Evolutionary conservation across 2,329 filamentous ascomycete species (phyloP).

Genomic region (Penicillium glabrum): DNA sequence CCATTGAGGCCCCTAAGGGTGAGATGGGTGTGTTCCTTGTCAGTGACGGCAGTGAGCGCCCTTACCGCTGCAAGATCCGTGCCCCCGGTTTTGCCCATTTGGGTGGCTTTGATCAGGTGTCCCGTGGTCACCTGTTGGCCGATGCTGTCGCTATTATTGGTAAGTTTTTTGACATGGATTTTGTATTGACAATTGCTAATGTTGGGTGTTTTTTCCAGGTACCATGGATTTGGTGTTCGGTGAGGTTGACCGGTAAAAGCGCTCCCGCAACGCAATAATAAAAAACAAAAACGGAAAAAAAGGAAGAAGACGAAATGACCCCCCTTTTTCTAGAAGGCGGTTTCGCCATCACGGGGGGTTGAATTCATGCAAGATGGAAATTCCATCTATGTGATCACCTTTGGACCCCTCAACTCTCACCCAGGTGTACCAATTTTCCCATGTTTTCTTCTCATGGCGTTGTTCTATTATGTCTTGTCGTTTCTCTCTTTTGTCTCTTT

Average conservation of each 20-base stretch:
- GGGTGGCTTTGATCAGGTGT: constrained; percentile 89
- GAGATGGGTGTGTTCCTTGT: constrained; percentile 99
- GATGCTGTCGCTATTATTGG: constrained; percentile 95
- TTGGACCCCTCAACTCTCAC: constrained; percentile 18
- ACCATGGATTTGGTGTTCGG: constrained; percentile 90
- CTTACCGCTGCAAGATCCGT: constrained; percentile 96
- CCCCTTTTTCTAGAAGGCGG: constrained; percentile 19
- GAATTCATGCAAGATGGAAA: constrained; percentile 14
- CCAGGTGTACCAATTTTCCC: constrained; percentile 25
- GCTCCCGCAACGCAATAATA: constrained; percentile 19
- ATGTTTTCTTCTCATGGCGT: constrained; percentile 36
- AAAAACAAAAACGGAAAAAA: constrained; percentile 16
- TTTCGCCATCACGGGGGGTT: constrained; percentile 13
- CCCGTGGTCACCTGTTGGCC: constrained; percentile 87
- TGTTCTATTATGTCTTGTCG: constrained; percentile 29
- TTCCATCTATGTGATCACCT: constrained; percentile 15
- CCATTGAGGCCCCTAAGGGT: constrained; percentile 98
- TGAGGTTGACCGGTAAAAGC: constrained; percentile 56
- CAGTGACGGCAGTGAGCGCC: constrained; percentile 92
- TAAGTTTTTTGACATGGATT: constrained; percentile 29
- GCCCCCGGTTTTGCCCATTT: constrained; percentile 96
- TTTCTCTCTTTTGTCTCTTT: constrained; percentile 24
- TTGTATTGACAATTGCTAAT: constrained; percentile 6
- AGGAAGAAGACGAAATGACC: constrained; percentile 21
- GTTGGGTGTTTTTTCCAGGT: constrained; percentile 30